Base-by-base conservation (phyloP, 257 asterid genomes). In the Gynochthodes officinalis region DNA sequence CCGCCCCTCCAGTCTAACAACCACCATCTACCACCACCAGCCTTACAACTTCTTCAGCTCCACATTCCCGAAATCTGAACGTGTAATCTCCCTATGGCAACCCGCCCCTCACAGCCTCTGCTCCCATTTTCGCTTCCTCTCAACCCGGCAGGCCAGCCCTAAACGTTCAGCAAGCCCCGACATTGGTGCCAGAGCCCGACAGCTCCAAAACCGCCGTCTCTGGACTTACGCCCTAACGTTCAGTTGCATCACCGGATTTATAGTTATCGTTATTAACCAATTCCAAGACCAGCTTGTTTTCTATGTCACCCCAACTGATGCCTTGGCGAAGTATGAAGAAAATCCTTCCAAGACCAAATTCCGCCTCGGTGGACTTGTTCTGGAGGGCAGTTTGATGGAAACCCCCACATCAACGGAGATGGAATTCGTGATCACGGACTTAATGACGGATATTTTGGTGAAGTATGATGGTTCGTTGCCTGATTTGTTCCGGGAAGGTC, bases 331-430 rank as follows among this genome's bases (percentile, higher is more conserved):
- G 82, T 86, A 88, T 81, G 65, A 64, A 0, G 76, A 86, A 0
- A 82, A 94, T 68, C 97, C 99, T 19, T 25, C 73, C 39, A 89
- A 90, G 60, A 72, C 96, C 11, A 94, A 85, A 72, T 91, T 91
- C 83, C 96, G 99, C 21, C 90, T 94, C 58, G 99, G 99, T 35
- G 99, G 97, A 21, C 84, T 94, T n/a, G 99, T 94, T 10, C 82
- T 91, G 12, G 97, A 94, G 16, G 84, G 87, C 73, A 91, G 97
- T 70, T 81, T 91, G 49, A 61, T 81, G 8, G 86, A 90, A 33
- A 44, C 84, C 1, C 91, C 96, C 19, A 75, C 87, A 10, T 88
- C 94, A 4, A 87, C 97, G 12, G 95, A 91, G 67, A 87, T 84
- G 61, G 96, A 91, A 61, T 94, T 94, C 81, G 97, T 94, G 55